Evolutionary conservation across 345 rosid genomes (phyloP).

Genomic region (Brassica incana): DNA sequence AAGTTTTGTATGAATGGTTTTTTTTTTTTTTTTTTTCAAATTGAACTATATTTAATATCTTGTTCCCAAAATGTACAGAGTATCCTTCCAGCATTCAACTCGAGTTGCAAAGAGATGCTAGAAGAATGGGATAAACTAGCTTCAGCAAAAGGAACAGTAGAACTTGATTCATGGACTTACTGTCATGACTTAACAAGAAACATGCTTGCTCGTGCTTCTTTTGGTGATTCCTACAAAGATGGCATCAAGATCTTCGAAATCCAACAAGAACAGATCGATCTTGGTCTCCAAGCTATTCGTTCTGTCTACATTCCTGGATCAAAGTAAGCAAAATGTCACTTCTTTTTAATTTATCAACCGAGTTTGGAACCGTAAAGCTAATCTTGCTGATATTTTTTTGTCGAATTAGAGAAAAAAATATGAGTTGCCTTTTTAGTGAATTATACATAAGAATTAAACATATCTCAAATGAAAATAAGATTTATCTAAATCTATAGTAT

Average conservation of each 20-base stretch:
- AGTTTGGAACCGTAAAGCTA: not conserved
- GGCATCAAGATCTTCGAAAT: conserved; percentile 46
- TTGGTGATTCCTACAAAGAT: conserved; percentile 47
- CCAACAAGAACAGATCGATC: conserved; percentile 42
- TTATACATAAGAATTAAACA: too few species aligned
- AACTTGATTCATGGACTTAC: conserved; percentile 46
- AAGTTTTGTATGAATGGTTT: not conserved
- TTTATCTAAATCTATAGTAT: not conserved
- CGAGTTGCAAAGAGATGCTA: conserved; percentile 42
- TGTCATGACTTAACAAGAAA: conserved; percentile 42
- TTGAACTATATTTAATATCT: not conserved
- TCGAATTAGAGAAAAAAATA: not conserved
- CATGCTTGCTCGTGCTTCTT: conserved; percentile 50
- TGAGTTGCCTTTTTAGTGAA: too few species aligned
- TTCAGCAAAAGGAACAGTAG: conserved; percentile 30
- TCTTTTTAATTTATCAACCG: not conserved
- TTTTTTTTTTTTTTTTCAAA: not conserved
- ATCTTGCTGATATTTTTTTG: not conserved
- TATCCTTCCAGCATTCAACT: conserved; percentile 37
- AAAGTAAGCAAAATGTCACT: conserved; percentile 6
- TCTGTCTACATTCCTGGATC: conserved; percentile 45
- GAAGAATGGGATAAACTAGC: conserved; percentile 45
- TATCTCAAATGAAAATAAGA: too few species aligned
- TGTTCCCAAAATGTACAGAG: conserved; percentile 25
- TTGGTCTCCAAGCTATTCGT: conserved; percentile 38